Evolutionary conservation across 2,329 filamentous ascomycete genomes (phyloP).

Genomic region (Venturia asperata): DNA sequence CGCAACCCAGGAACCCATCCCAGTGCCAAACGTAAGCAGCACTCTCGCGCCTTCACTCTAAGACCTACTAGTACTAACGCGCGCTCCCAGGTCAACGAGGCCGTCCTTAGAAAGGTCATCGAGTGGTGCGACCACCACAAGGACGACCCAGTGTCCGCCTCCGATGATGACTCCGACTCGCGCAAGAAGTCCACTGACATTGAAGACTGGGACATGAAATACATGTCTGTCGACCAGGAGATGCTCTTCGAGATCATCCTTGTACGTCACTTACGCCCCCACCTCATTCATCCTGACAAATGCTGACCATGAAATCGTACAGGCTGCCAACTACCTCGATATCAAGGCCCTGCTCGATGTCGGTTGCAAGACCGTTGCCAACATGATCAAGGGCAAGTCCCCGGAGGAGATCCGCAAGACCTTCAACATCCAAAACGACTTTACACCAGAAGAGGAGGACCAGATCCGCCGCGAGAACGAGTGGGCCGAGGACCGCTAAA

Average conservation of each 20-base stretch:
- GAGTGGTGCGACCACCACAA: constrained; percentile 98
- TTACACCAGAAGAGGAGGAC: constrained; percentile 97
- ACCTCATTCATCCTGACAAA: background rate
- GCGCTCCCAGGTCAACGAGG: constrained; percentile 64
- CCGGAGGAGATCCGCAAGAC: constrained; percentile 99
- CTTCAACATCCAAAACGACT: constrained; percentile 99
- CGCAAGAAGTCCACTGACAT: constrained; percentile 99
- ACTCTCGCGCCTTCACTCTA: constrained; percentile 5
- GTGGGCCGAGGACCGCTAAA: constrained; percentile 38
- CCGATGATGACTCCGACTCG: constrained; percentile 85
- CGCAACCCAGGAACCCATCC: constrained; percentile 58
- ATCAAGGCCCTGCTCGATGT: constrained; percentile 98
- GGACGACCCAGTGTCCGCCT: constrained; percentile 70
- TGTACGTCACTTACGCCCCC: constrained; percentile 44
- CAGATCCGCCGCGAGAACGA: constrained; percentile 62
- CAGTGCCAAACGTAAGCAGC: constrained; percentile 64
- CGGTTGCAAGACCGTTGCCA: constrained; percentile 98
- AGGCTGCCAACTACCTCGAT: constrained; percentile 82
- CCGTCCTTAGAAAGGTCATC: constrained; percentile 89
- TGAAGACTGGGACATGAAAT: constrained; percentile 99
- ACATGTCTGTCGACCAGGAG: constrained; percentile 99
- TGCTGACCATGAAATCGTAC: constrained; percentile 22
- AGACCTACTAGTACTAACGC: constrained; percentile 26
- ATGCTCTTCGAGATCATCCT: constrained; percentile 99
- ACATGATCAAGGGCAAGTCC: constrained; percentile 99